Conservation (phyloP, 2,329 filamentous ascomycete genomes). For the Chrysoporthe austroafricana region DNA sequence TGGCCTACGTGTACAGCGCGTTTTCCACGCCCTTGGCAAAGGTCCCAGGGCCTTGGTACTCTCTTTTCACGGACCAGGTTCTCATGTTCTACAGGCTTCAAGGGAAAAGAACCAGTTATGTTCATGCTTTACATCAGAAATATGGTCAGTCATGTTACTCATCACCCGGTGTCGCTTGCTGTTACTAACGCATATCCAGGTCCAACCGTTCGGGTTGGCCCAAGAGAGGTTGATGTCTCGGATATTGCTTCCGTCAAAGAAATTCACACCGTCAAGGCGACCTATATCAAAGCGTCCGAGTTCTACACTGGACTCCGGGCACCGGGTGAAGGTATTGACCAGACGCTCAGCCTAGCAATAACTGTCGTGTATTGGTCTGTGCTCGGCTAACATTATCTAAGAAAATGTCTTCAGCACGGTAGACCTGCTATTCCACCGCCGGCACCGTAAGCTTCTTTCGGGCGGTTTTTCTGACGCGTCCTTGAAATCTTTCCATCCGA, state of each 20-base stretch:
- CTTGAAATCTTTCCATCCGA: slow-evolving; percentile 37
- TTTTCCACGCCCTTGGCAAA: slow-evolving; percentile 19
- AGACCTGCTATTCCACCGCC: slow-evolving; percentile 44
- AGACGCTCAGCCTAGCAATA: neutral
- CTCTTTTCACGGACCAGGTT: slow-evolving; percentile 31
- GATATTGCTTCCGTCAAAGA: slow-evolving; percentile 32
- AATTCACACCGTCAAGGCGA: slow-evolving; percentile 37
- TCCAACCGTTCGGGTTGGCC: slow-evolving; percentile 35
- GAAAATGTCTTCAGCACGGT: slow-evolving; percentile 45
- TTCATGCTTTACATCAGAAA: slow-evolving; percentile 34
- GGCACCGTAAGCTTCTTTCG: slow-evolving; percentile 47
- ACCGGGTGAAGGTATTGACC: slow-evolving; percentile 7
- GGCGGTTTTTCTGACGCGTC: slow-evolving; percentile 43
- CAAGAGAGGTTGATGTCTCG: slow-evolving; percentile 34
- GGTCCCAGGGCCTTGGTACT: slow-evolving; percentile 36
- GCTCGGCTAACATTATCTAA: neutral
- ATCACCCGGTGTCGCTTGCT: neutral
- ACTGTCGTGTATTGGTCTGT: neutral
- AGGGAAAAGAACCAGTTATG: slow-evolving; percentile 31
- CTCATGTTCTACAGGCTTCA: slow-evolving; percentile 26
- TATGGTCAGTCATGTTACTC: slow-evolving; percentile 27
- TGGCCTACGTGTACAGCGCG: slow-evolving; percentile 13
- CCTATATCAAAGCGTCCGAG: slow-evolving; percentile 35
- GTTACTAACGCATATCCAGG: slow-evolving; percentile 17
- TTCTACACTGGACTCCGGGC: slow-evolving; percentile 30